A percentile compares a stretch with the other conserved stretches of the same genome.
Conservation (phyloP, 2,329 filamentous ascomycete genomes). For the Bimuria novae-zelandiae region DNA sequence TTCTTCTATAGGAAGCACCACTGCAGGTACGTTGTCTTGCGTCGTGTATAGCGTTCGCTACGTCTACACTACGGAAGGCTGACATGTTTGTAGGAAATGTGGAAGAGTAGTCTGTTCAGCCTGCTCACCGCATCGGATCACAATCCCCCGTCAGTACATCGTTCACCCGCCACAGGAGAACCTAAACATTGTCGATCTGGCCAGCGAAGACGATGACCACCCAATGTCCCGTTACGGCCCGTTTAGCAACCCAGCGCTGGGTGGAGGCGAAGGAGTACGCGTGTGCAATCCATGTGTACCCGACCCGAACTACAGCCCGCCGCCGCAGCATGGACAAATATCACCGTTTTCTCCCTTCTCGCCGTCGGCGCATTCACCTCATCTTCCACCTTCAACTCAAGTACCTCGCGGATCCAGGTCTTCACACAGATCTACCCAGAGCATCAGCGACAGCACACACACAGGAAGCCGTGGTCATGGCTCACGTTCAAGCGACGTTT, state of each 20-base stretch:
- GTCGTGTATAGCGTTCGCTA: not conserved
- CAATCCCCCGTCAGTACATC: constrained; percentile 90
- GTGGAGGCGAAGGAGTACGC: constrained; percentile 69
- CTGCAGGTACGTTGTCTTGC: constrained; percentile 75
- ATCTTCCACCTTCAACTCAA: constrained; percentile 1
- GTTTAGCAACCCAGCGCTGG: constrained; percentile 56
- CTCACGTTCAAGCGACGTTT: constrained; percentile 23
- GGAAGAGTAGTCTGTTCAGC: constrained; percentile 86
- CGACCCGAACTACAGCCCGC: constrained; percentile 66
- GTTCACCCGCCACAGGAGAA: constrained; percentile 65
- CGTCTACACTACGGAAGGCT: not conserved
- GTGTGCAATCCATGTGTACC: constrained; percentile 76
- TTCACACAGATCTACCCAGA: constrained; percentile 25
- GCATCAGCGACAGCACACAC: constrained; percentile 25
- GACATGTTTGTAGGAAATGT: constrained; percentile 69
- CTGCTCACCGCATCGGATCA: constrained; percentile 93
- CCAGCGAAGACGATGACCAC: constrained; percentile 44
- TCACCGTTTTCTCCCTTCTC: constrained; percentile 15
- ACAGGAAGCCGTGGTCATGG: constrained; percentile 23
- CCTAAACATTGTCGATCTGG: constrained; percentile 50
- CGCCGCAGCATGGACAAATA: constrained; percentile 51
- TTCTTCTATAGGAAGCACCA: constrained; percentile 91
- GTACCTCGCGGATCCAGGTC: not conserved
- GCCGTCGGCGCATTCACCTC: constrained; percentile 17
- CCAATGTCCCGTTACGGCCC: constrained; percentile 34